Percentiles rank a stretch among this genome's conserved stretches.
These are phyloP conservation scores for Hirsutella rhossiliensis DNA, from an alignment of 2,329 filamentous ascomycete genomes.

Conservation along the genomic window DNA sequence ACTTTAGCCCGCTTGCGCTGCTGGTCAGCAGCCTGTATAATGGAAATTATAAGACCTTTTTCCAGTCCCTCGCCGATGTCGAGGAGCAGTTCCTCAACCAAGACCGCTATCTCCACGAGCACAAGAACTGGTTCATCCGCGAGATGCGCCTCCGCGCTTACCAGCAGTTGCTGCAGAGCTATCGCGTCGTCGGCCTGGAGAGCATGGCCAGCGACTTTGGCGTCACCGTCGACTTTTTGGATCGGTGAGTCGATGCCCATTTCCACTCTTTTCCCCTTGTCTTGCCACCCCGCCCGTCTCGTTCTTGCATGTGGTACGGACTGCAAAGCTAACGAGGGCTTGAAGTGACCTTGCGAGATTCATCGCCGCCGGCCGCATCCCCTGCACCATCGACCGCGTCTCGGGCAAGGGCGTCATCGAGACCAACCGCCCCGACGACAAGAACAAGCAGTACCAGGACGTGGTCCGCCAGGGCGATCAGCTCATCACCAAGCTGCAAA, in stretches of 20 bases:
- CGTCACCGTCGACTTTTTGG: conserved; percentile 90
- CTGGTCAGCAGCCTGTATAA: conserved; percentile 87
- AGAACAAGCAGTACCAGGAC: conserved; percentile 99
- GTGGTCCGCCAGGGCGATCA: conserved; percentile 96
- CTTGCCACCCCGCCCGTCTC: background rate
- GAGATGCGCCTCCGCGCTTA: conserved; percentile 97
- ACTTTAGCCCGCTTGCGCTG: conserved; percentile 79
- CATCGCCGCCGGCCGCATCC: conserved; percentile 86
- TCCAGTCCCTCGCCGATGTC: conserved; percentile 75
- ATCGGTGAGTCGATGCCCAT: conserved; percentile 54
- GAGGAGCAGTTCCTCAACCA: conserved; percentile 90
- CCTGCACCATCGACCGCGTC: conserved; percentile 95
- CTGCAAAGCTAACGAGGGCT: background rate
- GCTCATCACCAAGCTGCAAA: conserved; percentile 96
- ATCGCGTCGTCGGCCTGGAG: conserved; percentile 89
- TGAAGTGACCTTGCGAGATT: conserved; percentile 85
- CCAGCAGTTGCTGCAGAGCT: conserved; percentile 93
- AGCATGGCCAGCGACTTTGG: conserved; percentile 98
- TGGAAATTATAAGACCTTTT: conserved; percentile 90
- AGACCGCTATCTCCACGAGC: conserved; percentile 91
- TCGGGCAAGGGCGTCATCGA: conserved; percentile 94
- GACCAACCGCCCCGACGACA: conserved; percentile 94
- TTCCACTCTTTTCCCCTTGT: background rate
- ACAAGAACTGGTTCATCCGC: conserved; percentile 92
- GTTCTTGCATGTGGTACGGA: too few species aligned